Conservation (phyloP, 371 early-diverging fungal genomes). For the Blakeslea trispora region DNA sequence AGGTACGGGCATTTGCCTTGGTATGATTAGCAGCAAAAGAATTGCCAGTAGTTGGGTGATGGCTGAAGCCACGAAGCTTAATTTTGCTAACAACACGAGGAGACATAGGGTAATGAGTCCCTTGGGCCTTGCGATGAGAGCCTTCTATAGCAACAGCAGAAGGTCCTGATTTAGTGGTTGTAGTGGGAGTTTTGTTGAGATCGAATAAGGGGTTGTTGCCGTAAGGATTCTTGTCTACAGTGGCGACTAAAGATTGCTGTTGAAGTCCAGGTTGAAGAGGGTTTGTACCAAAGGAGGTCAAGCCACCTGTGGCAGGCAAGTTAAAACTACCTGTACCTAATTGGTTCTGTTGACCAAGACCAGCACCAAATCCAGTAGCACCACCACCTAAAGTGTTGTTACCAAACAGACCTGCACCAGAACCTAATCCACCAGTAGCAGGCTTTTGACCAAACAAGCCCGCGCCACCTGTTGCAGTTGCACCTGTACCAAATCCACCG, state of each 20-base stretch:
- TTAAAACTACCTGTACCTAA: constrained; percentile 32
- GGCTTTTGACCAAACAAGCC: constrained; percentile 48
- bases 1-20: neutral
- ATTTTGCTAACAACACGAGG: constrained; percentile 70
- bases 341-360: constrained; percentile 33
- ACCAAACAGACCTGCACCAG: constrained; percentile 27
- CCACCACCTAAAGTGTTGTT: constrained; percentile 16
- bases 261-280: constrained; percentile 40
- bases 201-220: constrained; percentile 83
- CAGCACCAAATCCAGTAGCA: constrained; percentile 18
- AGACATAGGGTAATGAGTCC: constrained; percentile 62
- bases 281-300: constrained; percentile 46
- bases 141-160: constrained; percentile 50
- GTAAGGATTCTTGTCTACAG: constrained; percentile 83
- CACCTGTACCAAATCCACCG: constrained; percentile 37
- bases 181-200: constrained; percentile 20
- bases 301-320: constrained; percentile 46
- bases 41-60: constrained; percentile 20
- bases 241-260: constrained; percentile 63
- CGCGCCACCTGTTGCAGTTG: constrained; percentile 31
- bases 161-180: constrained; percentile 43
- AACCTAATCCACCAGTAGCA: constrained; percentile 38
- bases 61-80: constrained; percentile 67
- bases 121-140: constrained; percentile 49
- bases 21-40: constrained; percentile 29